Base-by-base conservation (phyloP, 2,329 filamentous ascomycete species). In the Xylariaceae sp. region DNA sequence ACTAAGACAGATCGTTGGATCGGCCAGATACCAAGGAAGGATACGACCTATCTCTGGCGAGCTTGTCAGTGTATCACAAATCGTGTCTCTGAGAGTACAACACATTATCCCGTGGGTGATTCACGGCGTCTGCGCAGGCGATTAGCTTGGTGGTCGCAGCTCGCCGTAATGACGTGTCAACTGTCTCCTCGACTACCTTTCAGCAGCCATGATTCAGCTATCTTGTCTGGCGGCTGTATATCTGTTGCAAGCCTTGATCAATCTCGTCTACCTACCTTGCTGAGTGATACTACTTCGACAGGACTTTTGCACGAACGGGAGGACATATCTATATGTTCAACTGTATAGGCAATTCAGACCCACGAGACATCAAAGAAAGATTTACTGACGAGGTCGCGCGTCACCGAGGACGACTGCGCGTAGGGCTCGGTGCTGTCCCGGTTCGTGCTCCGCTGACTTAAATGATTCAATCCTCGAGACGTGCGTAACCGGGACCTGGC, bases 1-100 rank as follows among this genome's bases (percentile, higher is more conserved):
- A 31, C 33, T 47, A 47, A 55, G 45, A 53, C 50, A 57, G 32
- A 55, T 48, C 44, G 39, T 53, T 45, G 45, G 41, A 40, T 42
- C 43, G 32, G 44, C 38, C 41, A 44, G 47, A 54, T 54, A 42
- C 36, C 42, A 41, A 39, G 44, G n/a, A 47, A 27, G 11, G 43
- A 40, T 35, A 41, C 40, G 32, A 47, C 39, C 30, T 38, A 27
- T 33, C 39, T 17, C 30, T 27, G 35, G 30, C 43, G 17, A 27
- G 14, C 30, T 27, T 17, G 17, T 15, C 22, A 14, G 11, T 27
- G n/a, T 18, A 5, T 11, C 17, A 12, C 42, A 11, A 35, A 15
- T n/a, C 32, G 14, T 36, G 17, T 44, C 42, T 30, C 40, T 42
- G 6, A 30, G 40, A 19, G 19, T 18, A 17, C 40, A 10, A 27